A percentile compares a stretch with the other conserved stretches of the same genome.
These are phyloP conservation scores for Pseudoneurospora amorphoporcata DNA, from an alignment of 495 filamentous ascomycete genomes.

Conservation along the genomic window DNA sequence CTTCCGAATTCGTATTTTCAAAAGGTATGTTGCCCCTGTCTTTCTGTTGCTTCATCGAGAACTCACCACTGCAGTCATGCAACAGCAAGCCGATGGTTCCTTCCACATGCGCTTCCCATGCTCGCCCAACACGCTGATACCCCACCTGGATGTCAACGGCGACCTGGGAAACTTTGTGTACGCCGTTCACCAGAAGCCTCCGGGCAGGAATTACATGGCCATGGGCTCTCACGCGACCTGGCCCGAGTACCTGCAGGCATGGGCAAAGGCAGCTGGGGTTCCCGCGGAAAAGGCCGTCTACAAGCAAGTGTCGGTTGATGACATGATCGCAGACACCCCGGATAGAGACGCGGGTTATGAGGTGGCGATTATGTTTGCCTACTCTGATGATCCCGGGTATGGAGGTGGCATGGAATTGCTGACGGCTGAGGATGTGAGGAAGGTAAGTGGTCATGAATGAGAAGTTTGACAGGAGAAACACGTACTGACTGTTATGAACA, in stretches of 20 bases:
- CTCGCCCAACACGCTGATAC: constrained; percentile 15
- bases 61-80: not conserved
- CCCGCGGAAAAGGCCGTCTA: constrained; percentile 10
- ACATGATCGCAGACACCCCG: constrained; percentile 20
- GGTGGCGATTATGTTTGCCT: constrained; percentile 29
- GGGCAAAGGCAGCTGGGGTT: constrained; percentile 19
- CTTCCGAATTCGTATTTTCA: constrained; percentile 29
- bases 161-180: constrained; percentile 35
- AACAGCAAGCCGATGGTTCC: constrained; percentile 19
- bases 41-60: not conserved
- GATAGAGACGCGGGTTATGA: constrained; percentile 27
- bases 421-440: constrained; percentile 28
- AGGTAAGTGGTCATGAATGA: constrained; percentile 15
- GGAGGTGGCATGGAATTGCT: constrained; percentile 29
- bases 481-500: not conserved
- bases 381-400: constrained; percentile 30
- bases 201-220: constrained; percentile 34
- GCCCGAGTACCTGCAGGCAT: constrained; percentile 24
- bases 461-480: not conserved
- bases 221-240: constrained; percentile 25
- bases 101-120: constrained; percentile 33
- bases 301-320: constrained; percentile 25
- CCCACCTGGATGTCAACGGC: constrained; percentile 29
- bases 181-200: constrained; percentile 31
- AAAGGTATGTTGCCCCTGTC: constrained; percentile 12